phyloP scores from a whole-genome alignment of 169 alveolate species.

The Babesia bigemina region DNA sequence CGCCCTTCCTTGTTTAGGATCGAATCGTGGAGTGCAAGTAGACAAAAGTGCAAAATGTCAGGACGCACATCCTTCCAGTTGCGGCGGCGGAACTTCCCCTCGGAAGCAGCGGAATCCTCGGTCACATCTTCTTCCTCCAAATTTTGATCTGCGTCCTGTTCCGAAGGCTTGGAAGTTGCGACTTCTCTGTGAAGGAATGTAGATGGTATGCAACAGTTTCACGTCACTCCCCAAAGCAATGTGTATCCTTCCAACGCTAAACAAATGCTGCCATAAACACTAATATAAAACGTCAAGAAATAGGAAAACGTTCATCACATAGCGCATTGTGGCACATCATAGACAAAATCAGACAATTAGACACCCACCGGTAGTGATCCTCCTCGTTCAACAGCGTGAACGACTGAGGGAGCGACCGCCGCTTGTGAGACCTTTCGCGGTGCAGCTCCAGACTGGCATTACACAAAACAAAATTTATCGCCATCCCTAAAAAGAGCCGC shows the following conservation, averaged over 20 bases:
- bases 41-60: conserved; percentile 70
- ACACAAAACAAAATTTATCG: conserved; percentile 54
- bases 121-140: not conserved
- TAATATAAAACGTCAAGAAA: too few relatives aligned
- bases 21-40: conserved; percentile 73
- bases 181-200: conserved; percentile 17
- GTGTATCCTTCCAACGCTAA: too few relatives aligned
- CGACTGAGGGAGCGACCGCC: conserved; percentile 45
- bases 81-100: conserved; percentile 18
- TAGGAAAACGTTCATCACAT: too few relatives aligned
- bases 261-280: too few relatives aligned
- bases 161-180: not conserved
- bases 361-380: conserved; percentile 42
- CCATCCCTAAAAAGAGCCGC: conserved; percentile 7
- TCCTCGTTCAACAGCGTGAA: conserved; percentile 37
- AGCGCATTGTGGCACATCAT: too few relatives aligned
- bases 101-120: not conserved
- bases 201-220: not conserved
- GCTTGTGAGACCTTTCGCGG: conserved; percentile 15
- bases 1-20: conserved; percentile 72
- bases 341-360: not conserved
- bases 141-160: conserved; percentile 9
- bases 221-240: not conserved
- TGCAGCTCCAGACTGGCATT: conserved; percentile 54
- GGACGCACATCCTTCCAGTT: conserved; percentile 63